Conservation (phyloP, 257 asterid species). For the Anisodus tanguticus region DNA sequence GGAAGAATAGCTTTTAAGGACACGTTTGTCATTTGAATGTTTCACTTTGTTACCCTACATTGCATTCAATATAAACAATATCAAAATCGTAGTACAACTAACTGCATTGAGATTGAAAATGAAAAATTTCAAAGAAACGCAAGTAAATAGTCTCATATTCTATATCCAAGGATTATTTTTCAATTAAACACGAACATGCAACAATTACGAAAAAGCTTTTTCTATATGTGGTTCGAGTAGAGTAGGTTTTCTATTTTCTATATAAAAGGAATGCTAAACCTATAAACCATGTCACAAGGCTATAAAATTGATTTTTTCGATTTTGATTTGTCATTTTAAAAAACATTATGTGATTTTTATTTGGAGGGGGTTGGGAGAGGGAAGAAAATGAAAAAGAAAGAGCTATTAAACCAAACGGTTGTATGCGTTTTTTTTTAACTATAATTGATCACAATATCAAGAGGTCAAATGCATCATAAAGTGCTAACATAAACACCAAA, state of each 20-base stretch:
- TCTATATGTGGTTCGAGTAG: background rate
- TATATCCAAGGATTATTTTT: too few relatives aligned
- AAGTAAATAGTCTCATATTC: too few relatives aligned
- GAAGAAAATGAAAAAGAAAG: background rate
- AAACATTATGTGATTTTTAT: background rate
- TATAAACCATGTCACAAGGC: too few relatives aligned
- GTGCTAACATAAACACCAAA: constrained; percentile 50
- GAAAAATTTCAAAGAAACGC: too few relatives aligned
- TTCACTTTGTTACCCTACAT: too few relatives aligned
- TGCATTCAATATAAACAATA: too few relatives aligned
- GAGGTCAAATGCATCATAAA: constrained; percentile 19
- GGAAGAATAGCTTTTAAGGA: too few relatives aligned
- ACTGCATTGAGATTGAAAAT: too few relatives aligned
- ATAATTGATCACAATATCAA: background rate
- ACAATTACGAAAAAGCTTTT: background rate
- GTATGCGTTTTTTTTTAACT: background rate
- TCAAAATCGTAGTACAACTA: too few relatives aligned
- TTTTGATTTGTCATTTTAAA: background rate
- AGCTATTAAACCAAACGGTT: background rate
- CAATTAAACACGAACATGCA: background rate
- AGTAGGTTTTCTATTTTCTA: background rate
- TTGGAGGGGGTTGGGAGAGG: background rate
- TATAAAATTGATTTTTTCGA: background rate
- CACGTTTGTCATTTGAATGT: too few relatives aligned
- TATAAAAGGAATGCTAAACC: too few relatives aligned